Percentiles rank a stretch among this genome's conserved stretches.
Conservation (phyloP, 257 asterid species). For the Plectranthus barbatus region DNA sequence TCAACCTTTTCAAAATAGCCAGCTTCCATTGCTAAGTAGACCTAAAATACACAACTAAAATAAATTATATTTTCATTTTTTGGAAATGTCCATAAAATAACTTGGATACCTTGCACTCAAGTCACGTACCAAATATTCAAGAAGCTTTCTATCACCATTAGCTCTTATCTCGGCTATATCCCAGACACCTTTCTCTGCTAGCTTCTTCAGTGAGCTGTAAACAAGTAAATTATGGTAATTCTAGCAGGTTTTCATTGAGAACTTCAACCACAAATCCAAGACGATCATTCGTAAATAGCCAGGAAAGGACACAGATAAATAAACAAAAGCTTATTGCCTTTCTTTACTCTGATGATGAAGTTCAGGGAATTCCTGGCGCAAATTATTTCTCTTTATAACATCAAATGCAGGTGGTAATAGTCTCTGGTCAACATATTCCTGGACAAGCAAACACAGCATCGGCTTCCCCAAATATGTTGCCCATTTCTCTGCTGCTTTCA, state of each 20-base stretch:
- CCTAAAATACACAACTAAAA: slow-evolving; percentile 33
- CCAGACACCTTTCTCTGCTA: slow-evolving; percentile 95
- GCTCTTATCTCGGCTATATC: slow-evolving; percentile 84
- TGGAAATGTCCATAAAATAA: not conserved
- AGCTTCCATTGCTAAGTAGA: slow-evolving; percentile 96
- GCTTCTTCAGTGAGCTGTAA: slow-evolving; percentile 80
- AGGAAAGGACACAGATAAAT: slow-evolving; percentile 6
- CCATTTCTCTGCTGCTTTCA: slow-evolving; percentile 91
- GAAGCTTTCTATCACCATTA: slow-evolving; percentile 52
- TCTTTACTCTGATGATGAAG: slow-evolving; percentile 75
- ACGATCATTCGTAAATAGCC: not conserved
- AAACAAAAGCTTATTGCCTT: slow-evolving; percentile 44
- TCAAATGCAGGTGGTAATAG: slow-evolving; percentile 41
- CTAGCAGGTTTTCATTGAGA: not conserved
- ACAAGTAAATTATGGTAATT: slow-evolving; percentile 8
- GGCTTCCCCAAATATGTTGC: slow-evolving; percentile 81
- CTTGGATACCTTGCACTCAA: slow-evolving; percentile 10
- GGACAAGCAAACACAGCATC: slow-evolving; percentile 50
- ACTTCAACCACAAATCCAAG: not conserved
- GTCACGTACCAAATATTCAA: slow-evolving; percentile 76
- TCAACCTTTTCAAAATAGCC: slow-evolving; percentile 89
- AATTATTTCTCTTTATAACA: slow-evolving; percentile 57
- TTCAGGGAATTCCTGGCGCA: slow-evolving; percentile 76
- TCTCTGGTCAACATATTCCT: slow-evolving; percentile 52
- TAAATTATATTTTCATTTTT: not conserved